Evolutionary conservation across 805 yeast species (phyloP).

Genomic region (Candida sithepensis): DNA sequence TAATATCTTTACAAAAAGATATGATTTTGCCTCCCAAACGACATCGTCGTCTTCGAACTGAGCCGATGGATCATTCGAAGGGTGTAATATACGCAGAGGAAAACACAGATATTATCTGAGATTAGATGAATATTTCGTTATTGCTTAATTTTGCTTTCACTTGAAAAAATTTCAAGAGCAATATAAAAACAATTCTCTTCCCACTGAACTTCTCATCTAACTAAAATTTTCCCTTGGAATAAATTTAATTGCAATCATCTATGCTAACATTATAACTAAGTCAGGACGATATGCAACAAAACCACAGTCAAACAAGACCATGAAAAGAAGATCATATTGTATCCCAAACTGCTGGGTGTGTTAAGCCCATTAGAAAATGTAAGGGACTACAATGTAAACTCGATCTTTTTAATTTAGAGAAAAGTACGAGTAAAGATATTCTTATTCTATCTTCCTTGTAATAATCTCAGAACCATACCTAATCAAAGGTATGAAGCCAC

Average conservation of each 20-base stretch:
- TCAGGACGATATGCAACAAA: slow-evolving; percentile 20
- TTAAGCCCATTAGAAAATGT: neutral
- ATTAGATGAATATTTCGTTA: slow-evolving; percentile 1
- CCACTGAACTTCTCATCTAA: slow-evolving; percentile 4
- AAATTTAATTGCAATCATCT: slow-evolving; percentile 24
- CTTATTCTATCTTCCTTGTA: slow-evolving; percentile 23
- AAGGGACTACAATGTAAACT: slow-evolving; percentile 26
- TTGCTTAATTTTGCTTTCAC: neutral
- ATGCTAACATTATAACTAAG: neutral
- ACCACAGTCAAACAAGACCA: slow-evolving; percentile 23
- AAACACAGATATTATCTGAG: slow-evolving; percentile 20
- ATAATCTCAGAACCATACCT: slow-evolving; percentile 30
- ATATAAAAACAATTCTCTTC: slow-evolving; percentile 4
- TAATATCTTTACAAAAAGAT: neutral
- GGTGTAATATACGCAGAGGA: slow-evolving; percentile 30
- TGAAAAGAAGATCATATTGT: slow-evolving; percentile 21
- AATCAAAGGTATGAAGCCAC: slow-evolving; percentile 12
- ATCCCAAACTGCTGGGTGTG: slow-evolving; percentile 13
- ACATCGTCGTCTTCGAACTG: slow-evolving; percentile 26
- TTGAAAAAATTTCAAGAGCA: slow-evolving; percentile 1
- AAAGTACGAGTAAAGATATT: slow-evolving; percentile 27
- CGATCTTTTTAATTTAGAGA: slow-evolving; percentile 27
- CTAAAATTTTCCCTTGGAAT: slow-evolving; percentile 34
- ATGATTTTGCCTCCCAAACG: slow-evolving; percentile 5
- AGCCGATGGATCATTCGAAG: slow-evolving; percentile 27